These are phyloP conservation scores for Xerocomus minutiporus DNA, from an alignment of 1,284 basidiomycete species.

Conservation along the genomic window DNA sequence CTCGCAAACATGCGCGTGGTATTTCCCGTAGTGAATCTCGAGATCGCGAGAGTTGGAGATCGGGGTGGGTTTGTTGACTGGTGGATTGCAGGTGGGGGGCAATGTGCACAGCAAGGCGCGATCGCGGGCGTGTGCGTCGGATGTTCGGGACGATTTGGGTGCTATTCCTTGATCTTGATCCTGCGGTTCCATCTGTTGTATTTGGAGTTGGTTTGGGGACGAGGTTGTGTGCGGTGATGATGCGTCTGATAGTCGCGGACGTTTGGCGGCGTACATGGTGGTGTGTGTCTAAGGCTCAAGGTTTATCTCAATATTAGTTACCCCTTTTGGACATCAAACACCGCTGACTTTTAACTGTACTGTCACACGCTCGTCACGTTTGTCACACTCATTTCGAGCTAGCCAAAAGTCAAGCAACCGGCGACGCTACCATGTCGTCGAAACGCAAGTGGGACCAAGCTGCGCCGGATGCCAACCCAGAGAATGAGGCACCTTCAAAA, in stretches of 20 bases:
- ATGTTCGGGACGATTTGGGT: constrained; percentile 27
- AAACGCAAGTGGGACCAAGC: constrained; percentile 74
- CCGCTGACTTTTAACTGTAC: constrained; percentile 22
- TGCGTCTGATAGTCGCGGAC: constrained; percentile 27
- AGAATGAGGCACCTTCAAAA: constrained; percentile 41
- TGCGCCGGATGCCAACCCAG: constrained; percentile 37
- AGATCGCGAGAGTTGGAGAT: constrained; percentile 63
- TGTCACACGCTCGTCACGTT: constrained; percentile 23
- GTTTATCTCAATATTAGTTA: background rate
- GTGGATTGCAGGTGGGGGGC: constrained; percentile 77
- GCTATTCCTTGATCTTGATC: constrained; percentile 16
- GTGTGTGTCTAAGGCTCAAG: background rate
- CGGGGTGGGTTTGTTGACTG: constrained; percentile 47
- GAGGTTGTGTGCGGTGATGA: constrained; percentile 11
- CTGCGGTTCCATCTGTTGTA: background rate
- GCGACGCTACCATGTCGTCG: constrained; percentile 41
- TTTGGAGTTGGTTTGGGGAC: background rate
- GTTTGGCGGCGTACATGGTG: constrained; percentile 26
- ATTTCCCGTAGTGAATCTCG: constrained; percentile 75
- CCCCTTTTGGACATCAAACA: constrained; percentile 2
- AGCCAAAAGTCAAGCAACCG: background rate
- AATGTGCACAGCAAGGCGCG: constrained; percentile 62
- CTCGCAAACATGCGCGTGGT: constrained; percentile 81
- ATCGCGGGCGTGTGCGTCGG: constrained; percentile 9
- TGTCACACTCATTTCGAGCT: constrained; percentile 9